Percentiles rank a stretch among this genome's conserved stretches.
Evolutionary conservation across 2,329 filamentous ascomycete genomes (phyloP).

Genomic region (Elsinoe perseae): DNA sequence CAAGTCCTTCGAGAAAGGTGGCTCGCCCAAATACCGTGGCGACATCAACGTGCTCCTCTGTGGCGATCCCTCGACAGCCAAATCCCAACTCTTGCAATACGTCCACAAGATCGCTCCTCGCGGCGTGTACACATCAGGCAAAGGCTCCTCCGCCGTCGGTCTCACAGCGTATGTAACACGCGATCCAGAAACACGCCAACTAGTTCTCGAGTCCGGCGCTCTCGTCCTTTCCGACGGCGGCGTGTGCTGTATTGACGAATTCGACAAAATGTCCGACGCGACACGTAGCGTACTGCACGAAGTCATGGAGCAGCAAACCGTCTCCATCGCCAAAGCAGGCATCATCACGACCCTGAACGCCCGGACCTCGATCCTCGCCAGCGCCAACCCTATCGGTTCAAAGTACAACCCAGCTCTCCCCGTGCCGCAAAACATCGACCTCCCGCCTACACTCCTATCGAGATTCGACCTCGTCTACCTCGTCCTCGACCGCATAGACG

Average conservation of each 20-base stretch:
- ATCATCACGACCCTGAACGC: conserved; percentile 97
- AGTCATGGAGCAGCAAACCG: conserved; percentile 84
- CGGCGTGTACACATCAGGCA: conserved; percentile 75
- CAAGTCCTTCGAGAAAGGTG: conserved; percentile 94
- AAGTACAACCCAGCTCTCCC: conserved; percentile 95
- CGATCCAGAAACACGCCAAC: conserved; percentile 74
- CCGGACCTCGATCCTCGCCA: conserved; percentile 89
- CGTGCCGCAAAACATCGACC: conserved; percentile 95
- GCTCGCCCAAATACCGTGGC: conserved; percentile 88
- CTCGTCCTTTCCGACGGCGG: conserved; percentile 74
- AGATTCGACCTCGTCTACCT: conserved; percentile 97
- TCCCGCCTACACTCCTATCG: conserved; percentile 87
- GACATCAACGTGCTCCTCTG: conserved; percentile 97
- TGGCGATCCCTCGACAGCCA: conserved; percentile 92
- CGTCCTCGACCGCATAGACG: conserved; percentile 87
- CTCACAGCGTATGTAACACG: conserved; percentile 77
- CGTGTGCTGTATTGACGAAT: conserved; percentile 80
- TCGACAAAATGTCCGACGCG: conserved; percentile 83
- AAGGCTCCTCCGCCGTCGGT: conserved; percentile 74
- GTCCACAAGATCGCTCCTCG: conserved; percentile 96
- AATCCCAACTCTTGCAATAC: conserved; percentile 96
- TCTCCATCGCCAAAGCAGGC: conserved; percentile 81
- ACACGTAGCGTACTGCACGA: conserved; percentile 78
- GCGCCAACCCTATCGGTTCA: conserved; percentile 94
- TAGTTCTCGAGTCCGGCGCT: conserved; percentile 74